Percentiles rank a stretch among this genome's conserved stretches.
Conservation (phyloP, 768 basidiomycete genomes). For the Rhodosporidiobolus odoratus region DNA sequence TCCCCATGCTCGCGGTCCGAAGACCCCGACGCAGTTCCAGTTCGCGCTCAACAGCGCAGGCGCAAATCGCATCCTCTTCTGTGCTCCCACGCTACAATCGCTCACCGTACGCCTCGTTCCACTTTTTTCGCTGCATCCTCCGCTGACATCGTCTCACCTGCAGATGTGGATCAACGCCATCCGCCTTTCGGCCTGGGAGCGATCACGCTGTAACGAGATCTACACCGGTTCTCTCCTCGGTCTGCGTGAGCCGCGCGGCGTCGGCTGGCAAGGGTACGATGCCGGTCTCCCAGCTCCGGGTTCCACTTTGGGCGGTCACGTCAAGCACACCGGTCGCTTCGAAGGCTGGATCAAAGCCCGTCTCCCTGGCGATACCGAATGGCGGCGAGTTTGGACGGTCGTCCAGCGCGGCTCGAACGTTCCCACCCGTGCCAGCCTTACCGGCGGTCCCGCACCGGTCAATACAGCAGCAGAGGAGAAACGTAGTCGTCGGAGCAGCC, state of each 20-base stretch:
- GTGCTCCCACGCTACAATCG: slow-evolving; percentile 47
- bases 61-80: slow-evolving; percentile 79
- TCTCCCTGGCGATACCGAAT: slow-evolving; percentile 93
- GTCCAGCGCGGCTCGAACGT: slow-evolving; percentile 48
- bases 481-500: slow-evolving; percentile 12
- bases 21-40: slow-evolving; percentile 57
- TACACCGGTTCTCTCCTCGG: slow-evolving; percentile 89
- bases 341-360: slow-evolving; percentile 89
- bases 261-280: slow-evolving; percentile 44
- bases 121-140: neutral
- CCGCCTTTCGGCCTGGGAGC: slow-evolving; percentile 88
- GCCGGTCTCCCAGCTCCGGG: slow-evolving; percentile 44
- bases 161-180: slow-evolving; percentile 78
- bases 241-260: slow-evolving; percentile 54
- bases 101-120: slow-evolving; percentile 50
- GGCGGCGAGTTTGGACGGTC: slow-evolving; percentile 86
- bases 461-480: slow-evolving; percentile 11
- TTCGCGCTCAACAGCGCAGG: slow-evolving; percentile 92
- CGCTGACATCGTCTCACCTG: neutral
- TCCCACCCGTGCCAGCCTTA: slow-evolving; percentile 2
- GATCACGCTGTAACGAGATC: slow-evolving; percentile 88
- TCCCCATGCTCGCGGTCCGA: slow-evolving; percentile 52
- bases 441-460: neutral
- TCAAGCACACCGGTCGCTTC: slow-evolving; percentile 49
- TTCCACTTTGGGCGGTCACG: too few species aligned